Base-by-base conservation (phyloP, 2,329 filamentous ascomycete species). In the Huntiella omanensis region DNA sequence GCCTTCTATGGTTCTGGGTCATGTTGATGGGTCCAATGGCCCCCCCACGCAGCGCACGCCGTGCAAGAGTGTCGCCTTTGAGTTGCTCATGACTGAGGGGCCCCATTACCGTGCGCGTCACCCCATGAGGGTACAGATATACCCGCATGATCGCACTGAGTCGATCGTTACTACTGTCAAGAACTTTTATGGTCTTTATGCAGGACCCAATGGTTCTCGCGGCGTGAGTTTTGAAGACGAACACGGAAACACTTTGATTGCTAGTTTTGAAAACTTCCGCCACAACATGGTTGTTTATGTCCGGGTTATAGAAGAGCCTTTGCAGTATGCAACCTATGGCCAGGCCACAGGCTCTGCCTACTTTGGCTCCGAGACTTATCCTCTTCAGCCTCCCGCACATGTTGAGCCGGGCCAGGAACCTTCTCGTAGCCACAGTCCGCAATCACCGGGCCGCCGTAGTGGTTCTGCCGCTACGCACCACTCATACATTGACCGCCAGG, bases 151-250 rank as follows among this genome's bases (percentile, higher is more conserved):
- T 67, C 87, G 84, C 45, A 96, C 88, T 16, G 88, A 96, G 59
- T 95, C 87, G 33, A 98, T 98, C 64, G 84, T 96, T 53, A 91
- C 86, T 11, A 96, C 91, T 1, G 88, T 96, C 58, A 96, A 94
- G 72, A 96, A 95, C 68, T 96, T 96, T 66, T 96, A 94, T 60
- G 91, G 91, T 51, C 73, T 98, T 54, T 95, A 95, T 61, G 83
- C 88, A 53, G 78, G 75, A 51, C 68, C 70, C 33, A 64, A 64
- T 52, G 73, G 75, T 54, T 76, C 75, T 54, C 80, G 80, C 59
- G 87, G 91, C 53, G 81, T 98, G 58, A 93, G 85, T 64, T 96
- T 98, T 58, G 88, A 96, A 64, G 88, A 96, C 61, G 76, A 83
- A 53, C 69, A 81, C 56, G 85, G 84, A 56, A 88, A 83, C 57